Conservation (phyloP, 1,139 yeast genomes). For the Yamadazyma taylorii region DNA sequence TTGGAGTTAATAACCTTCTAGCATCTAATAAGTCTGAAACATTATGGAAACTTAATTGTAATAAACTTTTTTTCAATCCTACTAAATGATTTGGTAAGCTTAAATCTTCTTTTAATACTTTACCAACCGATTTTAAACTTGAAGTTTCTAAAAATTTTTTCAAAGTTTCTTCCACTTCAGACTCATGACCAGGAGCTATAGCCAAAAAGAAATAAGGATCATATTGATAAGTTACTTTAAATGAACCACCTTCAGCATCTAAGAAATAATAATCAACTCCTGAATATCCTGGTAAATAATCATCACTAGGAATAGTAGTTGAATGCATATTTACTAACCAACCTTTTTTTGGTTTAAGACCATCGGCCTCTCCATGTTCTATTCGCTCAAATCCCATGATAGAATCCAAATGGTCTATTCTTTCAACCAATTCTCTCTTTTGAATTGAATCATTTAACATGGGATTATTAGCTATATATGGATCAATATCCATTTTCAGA, state of each 20-base stretch:
- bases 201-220: conserved; percentile 89
- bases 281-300: conserved; percentile 61
- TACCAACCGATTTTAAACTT: conserved; percentile 51
- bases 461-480: conserved; percentile 34
- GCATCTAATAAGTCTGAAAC: conserved; percentile 74
- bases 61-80: conserved; percentile 65
- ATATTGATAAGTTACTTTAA: conserved; percentile 78
- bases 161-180: conserved; percentile 85
- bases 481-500: conserved; percentile 22
- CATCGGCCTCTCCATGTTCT: conserved; percentile 59
- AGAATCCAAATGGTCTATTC: conserved; percentile 65
- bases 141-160: conserved; percentile 65
- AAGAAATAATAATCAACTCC: conserved; percentile 94
- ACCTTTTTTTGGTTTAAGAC: conserved; percentile 62
- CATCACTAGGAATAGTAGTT: conserved; percentile 58
- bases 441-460: conserved; percentile 42
- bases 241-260: conserved; percentile 97
- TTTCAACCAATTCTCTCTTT: conserved; percentile 46
- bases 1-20: conserved; percentile 65
- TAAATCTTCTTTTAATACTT: conserved; percentile 75
- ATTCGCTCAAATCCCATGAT: conserved; percentile 83
- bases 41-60: conserved; percentile 75
- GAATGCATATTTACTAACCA: conserved; percentile 91
- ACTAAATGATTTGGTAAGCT: conserved; percentile 80
- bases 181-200: conserved; percentile 63